Evolutionary conservation across 78 protist species (phyloP), one percentile per base, ranked within the genome.

Genomic region (Guillardia theta): DNA sequence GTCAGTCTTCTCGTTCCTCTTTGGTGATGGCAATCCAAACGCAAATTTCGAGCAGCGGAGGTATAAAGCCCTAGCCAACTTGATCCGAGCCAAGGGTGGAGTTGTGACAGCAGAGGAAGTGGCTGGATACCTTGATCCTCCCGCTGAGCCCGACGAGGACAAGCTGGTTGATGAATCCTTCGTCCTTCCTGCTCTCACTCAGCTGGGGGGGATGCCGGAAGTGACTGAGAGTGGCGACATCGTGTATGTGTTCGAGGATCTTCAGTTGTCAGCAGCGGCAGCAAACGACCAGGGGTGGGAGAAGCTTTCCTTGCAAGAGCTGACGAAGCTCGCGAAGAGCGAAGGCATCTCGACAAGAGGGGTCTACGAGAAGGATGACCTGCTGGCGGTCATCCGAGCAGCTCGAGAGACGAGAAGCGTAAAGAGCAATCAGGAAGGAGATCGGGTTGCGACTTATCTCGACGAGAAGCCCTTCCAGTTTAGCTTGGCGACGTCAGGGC

Each of bases 21-120:
- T 88, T 48, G 93, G 93, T 0, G 93, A 88, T 64, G 93, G 93
- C 8, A 45, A 88, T 53, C 93, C 93, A 41, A 88, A 88, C 22
- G 93, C 53, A 4, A 27, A 88, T 8, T 30, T 88, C 43, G 92
- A 0, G 0, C 45, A 87, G 62, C 53, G 92, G 36, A 0, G 50
- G 33, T 43, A 36, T 15, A 18, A 39, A 30, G 93, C 93, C 24
- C 53, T 39, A 45, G 93, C 93, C 27, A 30, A 27, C 5, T 77
- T 88, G 48, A 36, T 88, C 24, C 93, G 93, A 4, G 93, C 62
- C 10, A 4, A 88, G 48, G 93, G 93, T 41, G 93, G 93, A 45
- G 62, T 77, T 0, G 93, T 88, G 41, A 88, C 64, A 6, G 93
- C 93, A 43, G 93, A 88, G 77, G 54, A 88, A 48, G 80, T 88